Evolutionary conservation across 2,329 filamentous ascomycete species (phyloP), one percentile per base, ranked within the genome.

Genomic region (Beauveria australis): DNA sequence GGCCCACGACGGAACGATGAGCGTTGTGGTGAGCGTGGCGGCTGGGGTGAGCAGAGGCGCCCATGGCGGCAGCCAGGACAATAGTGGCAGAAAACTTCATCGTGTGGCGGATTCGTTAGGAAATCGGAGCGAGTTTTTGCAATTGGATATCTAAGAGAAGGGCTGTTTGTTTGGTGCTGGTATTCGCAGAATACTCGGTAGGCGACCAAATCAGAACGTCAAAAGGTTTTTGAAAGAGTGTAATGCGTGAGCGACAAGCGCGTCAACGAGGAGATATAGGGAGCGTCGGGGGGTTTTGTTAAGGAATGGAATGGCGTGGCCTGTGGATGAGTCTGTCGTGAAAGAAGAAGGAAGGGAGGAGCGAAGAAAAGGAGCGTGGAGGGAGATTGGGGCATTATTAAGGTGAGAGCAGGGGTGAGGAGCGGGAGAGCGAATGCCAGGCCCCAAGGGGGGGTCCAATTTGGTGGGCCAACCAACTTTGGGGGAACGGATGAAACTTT

Each of bases 41-140:
- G 63, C 73, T 76, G 62, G 76, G 76, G 68, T 73, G 74, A 59
- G 76, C 75, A 63, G 74, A 70, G 61, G 68, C 76, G 66, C 75
- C 74, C 53, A 77, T 66, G 69, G 74, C 75, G 65, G 75, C 72
- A 63, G 74, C 71, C 61, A 77, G 67, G 62, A 75, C 40, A 60
- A 76, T 52, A 48, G 72, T 63, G 59, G 75, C 67, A 30, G 75
- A 71, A 69, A 77, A 68, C 72, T 78, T 78, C 76, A 78, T 78
- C n/a, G n/a, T 57, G 64, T 74, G 65, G 54, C 48, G 59, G 9
- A 30, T 30, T 53, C 40, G 48, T 47, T 22, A 18, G 40, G 28
- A 30, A 19, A 57, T 49, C 33, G 33, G 12, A 14, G 33, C 33
- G 12, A 37, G 14, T 22, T 48, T 49, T n/a, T 48, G n/a, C 10